Percentiles rank a stretch among this genome's conserved stretches.
Evolutionary conservation across 192 early-diverging fungal species (phyloP).

Genomic region (Dissophora ornata): DNA sequence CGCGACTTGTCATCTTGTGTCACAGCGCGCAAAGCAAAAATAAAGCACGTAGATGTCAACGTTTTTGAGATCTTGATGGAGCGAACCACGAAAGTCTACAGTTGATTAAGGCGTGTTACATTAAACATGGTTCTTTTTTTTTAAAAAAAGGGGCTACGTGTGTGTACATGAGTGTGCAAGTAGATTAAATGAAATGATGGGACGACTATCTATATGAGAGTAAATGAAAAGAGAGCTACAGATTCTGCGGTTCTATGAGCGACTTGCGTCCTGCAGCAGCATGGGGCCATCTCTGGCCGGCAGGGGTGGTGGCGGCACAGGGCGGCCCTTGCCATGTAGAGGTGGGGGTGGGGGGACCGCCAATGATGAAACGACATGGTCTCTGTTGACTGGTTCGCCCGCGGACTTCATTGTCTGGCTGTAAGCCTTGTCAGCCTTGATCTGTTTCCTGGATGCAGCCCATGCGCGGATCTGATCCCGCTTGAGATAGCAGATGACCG

Average conservation of each 20-base stretch:
- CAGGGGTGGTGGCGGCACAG: slow-evolving; percentile 13
- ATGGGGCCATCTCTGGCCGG: slow-evolving; percentile 20
- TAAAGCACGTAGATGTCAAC: too few relatives aligned
- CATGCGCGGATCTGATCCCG: slow-evolving; percentile 49
- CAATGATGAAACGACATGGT: slow-evolving; percentile 7
- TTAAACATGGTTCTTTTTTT: too few relatives aligned
- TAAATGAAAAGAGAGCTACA: background rate
- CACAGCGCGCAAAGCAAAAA: too few relatives aligned
- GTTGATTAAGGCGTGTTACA: too few relatives aligned
- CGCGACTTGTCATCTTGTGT: too few relatives aligned
- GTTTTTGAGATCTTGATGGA: too few relatives aligned
- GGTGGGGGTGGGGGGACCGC: slow-evolving; percentile 17
- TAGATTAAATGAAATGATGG: too few relatives aligned
- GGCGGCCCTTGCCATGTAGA: background rate
- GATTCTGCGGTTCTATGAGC: background rate
- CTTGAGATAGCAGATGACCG: slow-evolving; percentile 33
- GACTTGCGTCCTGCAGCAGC: slow-evolving; percentile 25
- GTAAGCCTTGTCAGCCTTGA: slow-evolving; percentile 1
- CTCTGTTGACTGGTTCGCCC: background rate
- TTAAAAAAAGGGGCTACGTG: too few relatives aligned
- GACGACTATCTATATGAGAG: background rate
- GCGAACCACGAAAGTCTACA: too few relatives aligned
- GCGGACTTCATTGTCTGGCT: slow-evolving; percentile 9
- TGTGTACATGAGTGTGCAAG: too few relatives aligned
- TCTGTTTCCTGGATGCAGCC: slow-evolving; percentile 22